A percentile compares a stretch with the other conserved stretches of the same genome.
Conservation (phyloP, 306 rosid species). For the Cucurbita ficifolia region DNA sequence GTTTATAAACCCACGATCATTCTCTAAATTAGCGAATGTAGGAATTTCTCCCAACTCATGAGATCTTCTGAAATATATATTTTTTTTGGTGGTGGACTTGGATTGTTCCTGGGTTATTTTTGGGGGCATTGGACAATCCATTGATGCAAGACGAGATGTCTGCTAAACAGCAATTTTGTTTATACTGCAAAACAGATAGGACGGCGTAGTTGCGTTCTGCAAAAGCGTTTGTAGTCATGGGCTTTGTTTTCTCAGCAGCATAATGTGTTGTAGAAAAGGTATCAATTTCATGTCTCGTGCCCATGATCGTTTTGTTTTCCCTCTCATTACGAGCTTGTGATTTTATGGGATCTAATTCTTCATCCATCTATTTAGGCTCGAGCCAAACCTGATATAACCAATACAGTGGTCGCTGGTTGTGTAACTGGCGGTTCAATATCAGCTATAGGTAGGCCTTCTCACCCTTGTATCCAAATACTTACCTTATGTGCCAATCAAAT, state of each 20-base stretch:
- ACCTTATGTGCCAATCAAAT: not conserved
- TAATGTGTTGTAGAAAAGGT: constrained; percentile 95
- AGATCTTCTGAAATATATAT: constrained; percentile 13
- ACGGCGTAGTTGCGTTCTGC: constrained; percentile 71
- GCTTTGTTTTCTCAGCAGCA: constrained; percentile 76
- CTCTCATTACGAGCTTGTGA: not conserved
- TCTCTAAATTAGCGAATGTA: too few relatives aligned
- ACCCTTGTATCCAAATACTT: not conserved
- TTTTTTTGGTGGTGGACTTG: constrained; percentile 97
- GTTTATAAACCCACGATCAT: too few relatives aligned
- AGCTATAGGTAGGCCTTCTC: constrained; percentile 54
- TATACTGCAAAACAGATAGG: constrained; percentile 92
- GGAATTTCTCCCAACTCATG: not conserved
- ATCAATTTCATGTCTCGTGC: not conserved
- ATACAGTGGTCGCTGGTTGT: constrained; percentile 84
- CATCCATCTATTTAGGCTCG: constrained; percentile 36
- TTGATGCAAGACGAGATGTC: constrained; percentile 65
- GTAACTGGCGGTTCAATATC: constrained; percentile 78
- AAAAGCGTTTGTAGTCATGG: constrained; percentile 95
- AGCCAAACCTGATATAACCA: constrained; percentile 73
- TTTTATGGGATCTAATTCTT: constrained; percentile 6
- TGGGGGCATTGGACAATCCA: constrained; percentile 72
- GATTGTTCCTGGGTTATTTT: constrained; percentile 80
- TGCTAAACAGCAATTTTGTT: constrained; percentile 47
- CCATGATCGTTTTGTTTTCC: not conserved